A percentile compares a stretch with the other conserved stretches of the same genome.
Evolutionary conservation across 441 rosid species (phyloP).

Genomic region (Lepidium campestre): DNA sequence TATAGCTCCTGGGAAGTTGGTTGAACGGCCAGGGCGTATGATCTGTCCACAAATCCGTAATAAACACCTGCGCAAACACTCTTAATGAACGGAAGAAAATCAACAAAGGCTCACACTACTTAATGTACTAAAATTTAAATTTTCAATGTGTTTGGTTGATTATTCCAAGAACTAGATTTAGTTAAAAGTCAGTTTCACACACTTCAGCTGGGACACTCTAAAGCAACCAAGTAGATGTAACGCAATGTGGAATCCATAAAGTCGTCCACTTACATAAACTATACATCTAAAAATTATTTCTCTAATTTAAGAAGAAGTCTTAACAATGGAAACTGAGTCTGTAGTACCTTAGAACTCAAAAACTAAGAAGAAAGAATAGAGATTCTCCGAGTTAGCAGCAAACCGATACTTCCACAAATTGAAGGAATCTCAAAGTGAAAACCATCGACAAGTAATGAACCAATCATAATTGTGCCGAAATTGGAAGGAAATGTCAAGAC

Average conservation of each 20-base stretch:
- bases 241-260: not conserved
- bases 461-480: not conserved
- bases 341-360: not conserved
- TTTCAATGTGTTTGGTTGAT: not conserved
- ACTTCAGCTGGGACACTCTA: not conserved
- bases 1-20: slow-evolving; percentile 92
- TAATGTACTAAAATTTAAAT: not conserved
- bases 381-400: not conserved
- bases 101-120: slow-evolving; percentile 4
- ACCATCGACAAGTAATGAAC: not conserved
- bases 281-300: not conserved
- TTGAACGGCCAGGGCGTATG: slow-evolving; percentile 99
- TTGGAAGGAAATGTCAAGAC: not conserved
- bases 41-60: slow-evolving; percentile 94
- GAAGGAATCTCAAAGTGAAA: not conserved
- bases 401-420: not conserved
- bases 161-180: not conserved
- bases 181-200: not conserved
- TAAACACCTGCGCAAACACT: slow-evolving; percentile 71
- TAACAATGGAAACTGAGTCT: not conserved
- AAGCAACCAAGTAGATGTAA: not conserved
- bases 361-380: not conserved
- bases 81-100: slow-evolving; percentile 33
- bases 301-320: not conserved
- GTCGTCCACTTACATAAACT: not conserved